Percentiles rank a stretch among this genome's conserved stretches.
Conservation (phyloP, 2,329 filamentous ascomycete genomes). For the Nemania sp. region DNA sequence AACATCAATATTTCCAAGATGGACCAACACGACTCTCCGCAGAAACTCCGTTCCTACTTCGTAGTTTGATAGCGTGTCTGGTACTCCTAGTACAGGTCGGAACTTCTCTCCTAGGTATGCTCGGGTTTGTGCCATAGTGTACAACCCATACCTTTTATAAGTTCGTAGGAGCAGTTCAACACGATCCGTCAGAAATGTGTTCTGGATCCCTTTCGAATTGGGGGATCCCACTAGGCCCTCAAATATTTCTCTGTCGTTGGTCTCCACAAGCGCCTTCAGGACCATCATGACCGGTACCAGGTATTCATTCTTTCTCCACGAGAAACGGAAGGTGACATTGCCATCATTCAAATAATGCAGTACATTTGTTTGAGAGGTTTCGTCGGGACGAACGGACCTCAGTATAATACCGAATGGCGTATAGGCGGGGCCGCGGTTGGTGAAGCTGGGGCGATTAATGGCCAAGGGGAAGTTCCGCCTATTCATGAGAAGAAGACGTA, state of each 20-base stretch:
- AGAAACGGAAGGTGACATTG: constrained; percentile 96
- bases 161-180: constrained; percentile 90
- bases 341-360: constrained; percentile 95
- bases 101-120: constrained; percentile 92
- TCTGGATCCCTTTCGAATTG: constrained; percentile 76
- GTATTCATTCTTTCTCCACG: constrained; percentile 96
- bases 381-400: constrained; percentile 91
- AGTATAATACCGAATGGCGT: constrained; percentile 90
- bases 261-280: constrained; percentile 90
- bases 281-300: constrained; percentile 97
- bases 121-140: constrained; percentile 79
- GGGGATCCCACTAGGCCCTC: constrained; percentile 84
- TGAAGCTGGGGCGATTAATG: constrained; percentile 88
- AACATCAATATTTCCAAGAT: constrained; percentile 84
- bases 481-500: constrained; percentile 88
- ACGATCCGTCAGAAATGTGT: constrained; percentile 93
- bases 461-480: constrained; percentile 94
- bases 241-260: constrained; percentile 94
- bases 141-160: constrained; percentile 87
- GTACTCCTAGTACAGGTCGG: constrained; percentile 80
- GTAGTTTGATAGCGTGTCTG: constrained; percentile 82
- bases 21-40: constrained; percentile 85
- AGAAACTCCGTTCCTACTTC: constrained; percentile 92
- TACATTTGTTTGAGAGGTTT: constrained; percentile 96
- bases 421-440: constrained; percentile 83